Base-by-base conservation (phyloP, 2,329 filamentous ascomycete species). In the Aspergillus sp. region DNA sequence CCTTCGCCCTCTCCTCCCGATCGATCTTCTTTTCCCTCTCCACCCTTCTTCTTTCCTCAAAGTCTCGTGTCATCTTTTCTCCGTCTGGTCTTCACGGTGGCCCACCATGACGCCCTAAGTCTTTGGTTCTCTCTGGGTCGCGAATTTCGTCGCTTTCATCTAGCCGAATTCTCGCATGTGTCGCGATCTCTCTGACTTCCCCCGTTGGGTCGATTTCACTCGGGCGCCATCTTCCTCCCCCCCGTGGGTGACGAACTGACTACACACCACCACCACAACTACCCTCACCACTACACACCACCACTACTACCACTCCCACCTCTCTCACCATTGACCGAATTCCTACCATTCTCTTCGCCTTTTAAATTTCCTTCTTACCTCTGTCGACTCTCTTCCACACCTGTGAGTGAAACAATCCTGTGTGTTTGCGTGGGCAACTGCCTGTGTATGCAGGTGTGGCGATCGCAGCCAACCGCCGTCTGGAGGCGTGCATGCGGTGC, bases 51-150 rank as follows among this genome's bases (percentile, higher is more conserved):
- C 49, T 47, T 49, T 54, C 47, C 55, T 54, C 49, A 56, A 36
- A 36, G 57, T 64, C 62, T 65, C 58, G 61, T 67, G 59, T 63
- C 64, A 61, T 66, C 55, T 62, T 60, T 53, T 61, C 61, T 65
- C 62, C 65, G 57, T 60, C 58, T 63, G 65, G 66, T 63, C 66
- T 53, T 63, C 45, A 61, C 59, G 49, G 58, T 64, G 66, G 62
- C 63, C 65, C 65, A 66, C 59, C 65, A 69, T 69, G 67, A 66
- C 65, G 63, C 64, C 66, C 63, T 69, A 67, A 66, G 60, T 55
- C 43, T 36, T 15, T 41, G 56, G 55, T 58, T 52, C 41, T 59
- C 57, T 56, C 38, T 60, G 55, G 57, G 59, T 60, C 62, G 63
- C 60, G 48, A 57, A 60, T 60, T 56, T 60, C 49, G 39, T 62